Base-by-base conservation (phyloP, 2,329 filamentous ascomycete genomes). In the Fulvia fulva region DNA sequence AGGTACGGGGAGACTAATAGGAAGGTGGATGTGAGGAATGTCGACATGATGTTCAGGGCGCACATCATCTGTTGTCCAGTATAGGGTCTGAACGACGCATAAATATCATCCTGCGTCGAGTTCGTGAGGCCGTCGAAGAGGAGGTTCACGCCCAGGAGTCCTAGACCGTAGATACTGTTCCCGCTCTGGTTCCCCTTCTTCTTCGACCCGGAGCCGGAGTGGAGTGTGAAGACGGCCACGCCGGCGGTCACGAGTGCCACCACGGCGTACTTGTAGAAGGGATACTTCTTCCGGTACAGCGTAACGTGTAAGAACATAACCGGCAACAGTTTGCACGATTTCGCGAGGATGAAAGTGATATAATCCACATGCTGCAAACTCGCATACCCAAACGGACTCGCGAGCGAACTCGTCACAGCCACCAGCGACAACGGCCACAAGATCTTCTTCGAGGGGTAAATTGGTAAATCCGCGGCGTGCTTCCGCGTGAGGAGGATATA, bases 11-110 rank as follows among this genome's bases (percentile, higher is more conserved):
- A 89, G 21, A 91, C 70, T 19, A 93, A 64, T 46, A 99, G 84
- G 70, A 96, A 97, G 0, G 77, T 71, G 21, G 83, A 80, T 3
- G 92, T 97, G 57, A 97, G 80, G 49, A 86, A 71, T 3, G 91
- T 93, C 67, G 85, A 88, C 75, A 97, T 88, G 56, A 96, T 79
- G 73, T 97, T 99, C 76, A 97, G 91, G 41, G 93, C 92, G 73
- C 92, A 95, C 94, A 99, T 99, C 94, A 99, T 99, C 82, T 99
- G 94, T 59, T 93, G 91, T 9, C 94, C 94, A 2, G 86, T 85
- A 73, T 94, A 97, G 14, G 87, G 86, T 64, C 85, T 85, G 76
- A 91, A 96, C 1, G 75, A 71, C 25, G 78, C 75, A 74, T 97
- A 97, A 74, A 99, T 91, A 75, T 96, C 87, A 75, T 99, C 94